phyloP scores from a whole-genome alignment of 2,329 filamentous ascomycete species.

The Neophaeococcomyces mojaviensis region DNA sequence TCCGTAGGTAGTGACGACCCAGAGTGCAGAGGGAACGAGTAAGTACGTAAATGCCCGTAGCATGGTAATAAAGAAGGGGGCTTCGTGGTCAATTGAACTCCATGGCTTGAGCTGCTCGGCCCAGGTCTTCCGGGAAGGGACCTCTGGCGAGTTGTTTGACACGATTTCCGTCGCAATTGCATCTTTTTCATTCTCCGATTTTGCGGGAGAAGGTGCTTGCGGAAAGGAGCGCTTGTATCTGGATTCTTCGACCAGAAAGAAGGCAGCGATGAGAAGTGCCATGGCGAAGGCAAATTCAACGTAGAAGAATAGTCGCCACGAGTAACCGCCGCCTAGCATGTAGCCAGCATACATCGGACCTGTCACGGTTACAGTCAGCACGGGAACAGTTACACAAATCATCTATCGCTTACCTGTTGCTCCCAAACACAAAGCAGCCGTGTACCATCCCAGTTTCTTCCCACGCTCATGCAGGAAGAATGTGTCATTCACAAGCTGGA shows the following conservation, averaged over 20 bases:
- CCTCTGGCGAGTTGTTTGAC: conserved; percentile 19
- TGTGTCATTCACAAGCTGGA: conserved; percentile 43
- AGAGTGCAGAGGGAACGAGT: conserved; percentile 42
- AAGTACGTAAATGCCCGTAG: conserved; percentile 42
- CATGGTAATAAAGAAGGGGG: conserved; percentile 41
- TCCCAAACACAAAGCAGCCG: conserved; percentile 30
- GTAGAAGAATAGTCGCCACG: conserved; percentile 56
- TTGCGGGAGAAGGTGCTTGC: not conserved
- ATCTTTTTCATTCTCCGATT: conserved; percentile 11
- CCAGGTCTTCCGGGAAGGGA: conserved; percentile 36
- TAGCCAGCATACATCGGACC: conserved; percentile 54
- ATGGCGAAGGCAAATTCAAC: conserved; percentile 50
- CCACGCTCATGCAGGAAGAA: conserved; percentile 43
- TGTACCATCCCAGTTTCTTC: conserved; percentile 52
- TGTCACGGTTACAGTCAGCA: conserved; percentile 41
- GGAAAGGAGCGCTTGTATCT: conserved; percentile 34
- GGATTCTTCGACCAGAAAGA: conserved; percentile 55
- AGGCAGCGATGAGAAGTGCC: conserved; percentile 38
- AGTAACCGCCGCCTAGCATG: conserved; percentile 52
- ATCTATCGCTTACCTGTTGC: conserved; percentile 7
- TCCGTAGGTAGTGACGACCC: conserved; percentile 45
- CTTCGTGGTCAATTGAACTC: conserved; percentile 36
- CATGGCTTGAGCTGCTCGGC: conserved; percentile 38
- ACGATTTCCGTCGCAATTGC: conserved; percentile 23
- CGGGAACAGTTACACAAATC: conserved; percentile 28